These are phyloP conservation scores for Porcisia hertigi DNA, from an alignment of 208 protist genomes.

Conservation along the genomic window DNA sequence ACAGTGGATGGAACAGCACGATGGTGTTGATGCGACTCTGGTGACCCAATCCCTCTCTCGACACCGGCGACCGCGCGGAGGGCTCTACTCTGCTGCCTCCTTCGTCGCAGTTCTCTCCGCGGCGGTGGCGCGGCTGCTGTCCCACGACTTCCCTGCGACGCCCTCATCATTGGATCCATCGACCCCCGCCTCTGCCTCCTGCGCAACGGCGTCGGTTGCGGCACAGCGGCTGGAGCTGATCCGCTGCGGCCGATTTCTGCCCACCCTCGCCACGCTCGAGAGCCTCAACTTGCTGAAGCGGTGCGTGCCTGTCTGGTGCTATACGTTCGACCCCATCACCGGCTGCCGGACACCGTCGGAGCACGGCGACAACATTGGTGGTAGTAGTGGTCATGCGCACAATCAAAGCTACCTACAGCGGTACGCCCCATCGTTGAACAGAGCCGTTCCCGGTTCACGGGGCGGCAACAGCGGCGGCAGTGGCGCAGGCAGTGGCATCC, in stretches of 20 bases:
- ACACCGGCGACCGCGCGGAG: conserved; percentile 7
- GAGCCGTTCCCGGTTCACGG: neutral
- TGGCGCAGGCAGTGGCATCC: conserved; percentile 1
- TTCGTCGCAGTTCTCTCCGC: conserved; percentile 21
- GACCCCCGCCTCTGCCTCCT: neutral
- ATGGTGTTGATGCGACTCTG: neutral
- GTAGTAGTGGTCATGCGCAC: neutral
- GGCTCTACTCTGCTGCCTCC: conserved; percentile 18
- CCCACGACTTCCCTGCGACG: neutral
- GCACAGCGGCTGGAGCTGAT: conserved; percentile 21
- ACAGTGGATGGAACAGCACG: neutral
- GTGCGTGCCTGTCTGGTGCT: conserved; percentile 35
- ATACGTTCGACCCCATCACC: conserved; percentile 34
- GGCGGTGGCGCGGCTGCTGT: conserved; percentile 5
- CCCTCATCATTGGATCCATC: neutral
- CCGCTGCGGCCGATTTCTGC: conserved; percentile 15
- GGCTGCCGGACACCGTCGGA: neutral
- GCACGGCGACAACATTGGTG: neutral
- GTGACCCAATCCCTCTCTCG: neutral
- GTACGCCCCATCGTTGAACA: conserved; percentile 7
- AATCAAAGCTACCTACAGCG: conserved; percentile 19
- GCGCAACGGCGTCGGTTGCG: neutral
- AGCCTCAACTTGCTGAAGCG: conserved; percentile 19
- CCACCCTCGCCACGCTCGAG: conserved; percentile 31
- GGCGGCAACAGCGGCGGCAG: conserved; percentile 8